These are phyloP conservation scores for Fusarium xyrophilum DNA, from an alignment of 2,329 filamentous ascomycete species.

Conservation along the genomic window DNA sequence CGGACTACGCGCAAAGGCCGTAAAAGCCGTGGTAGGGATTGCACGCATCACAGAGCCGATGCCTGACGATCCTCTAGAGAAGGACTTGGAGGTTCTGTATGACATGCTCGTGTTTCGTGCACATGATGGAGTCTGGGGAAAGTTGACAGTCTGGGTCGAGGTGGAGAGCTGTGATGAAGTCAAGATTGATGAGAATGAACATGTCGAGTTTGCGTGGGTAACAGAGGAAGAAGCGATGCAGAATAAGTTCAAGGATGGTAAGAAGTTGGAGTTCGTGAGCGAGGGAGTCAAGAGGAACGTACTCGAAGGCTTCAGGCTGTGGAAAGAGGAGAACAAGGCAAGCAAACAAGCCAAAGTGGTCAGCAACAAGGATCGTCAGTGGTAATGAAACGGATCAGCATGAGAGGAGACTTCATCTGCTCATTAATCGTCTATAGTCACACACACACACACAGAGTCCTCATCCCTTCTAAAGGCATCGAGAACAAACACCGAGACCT, in stretches of 20 bases:
- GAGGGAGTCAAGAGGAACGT: constrained; percentile 43
- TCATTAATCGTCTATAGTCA: constrained; percentile 36
- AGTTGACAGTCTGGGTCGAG: constrained; percentile 43
- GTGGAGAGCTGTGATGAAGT: constrained; percentile 39
- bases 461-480: constrained; percentile 4
- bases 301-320: constrained; percentile 45
- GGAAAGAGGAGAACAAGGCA: constrained; percentile 19
- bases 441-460: constrained; percentile 13
- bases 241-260: constrained; percentile 38
- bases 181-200: constrained; percentile 47
- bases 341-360: not conserved
- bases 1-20: constrained; percentile 44
- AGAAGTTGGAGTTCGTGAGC: constrained; percentile 45
- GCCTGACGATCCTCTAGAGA: constrained; percentile 19
- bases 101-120: constrained; percentile 39
- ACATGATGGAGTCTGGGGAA: constrained; percentile 41
- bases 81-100: constrained; percentile 32
- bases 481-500: constrained; percentile 18
- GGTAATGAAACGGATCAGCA: not conserved
- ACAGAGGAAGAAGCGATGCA: constrained; percentile 46
- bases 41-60: not conserved
- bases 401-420: constrained; percentile 24
- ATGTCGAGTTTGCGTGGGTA: constrained; percentile 50
- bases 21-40: constrained; percentile 37
- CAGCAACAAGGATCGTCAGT: not conserved